Base-by-base conservation (phyloP, 2,329 filamentous ascomycete species). In the Arthrobotrys entomopaga region DNA sequence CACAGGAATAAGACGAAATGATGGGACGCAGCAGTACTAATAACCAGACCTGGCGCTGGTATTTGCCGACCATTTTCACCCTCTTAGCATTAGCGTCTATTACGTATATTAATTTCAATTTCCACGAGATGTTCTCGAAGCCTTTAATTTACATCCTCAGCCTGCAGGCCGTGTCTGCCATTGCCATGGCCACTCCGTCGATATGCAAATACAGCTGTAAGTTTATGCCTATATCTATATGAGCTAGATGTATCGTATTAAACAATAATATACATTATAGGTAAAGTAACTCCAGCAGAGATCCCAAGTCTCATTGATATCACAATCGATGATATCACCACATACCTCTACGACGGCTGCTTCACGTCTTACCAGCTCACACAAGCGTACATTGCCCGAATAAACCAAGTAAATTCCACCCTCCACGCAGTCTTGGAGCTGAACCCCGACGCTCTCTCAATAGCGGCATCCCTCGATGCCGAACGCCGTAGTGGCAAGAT, bases 371-470 rank as follows among this genome's bases (percentile, higher is more conserved):
- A 52, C 29, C 57, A 71, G n/a, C 38, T 71, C 8, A 61, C 59
- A 1, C 52, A 58, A 56, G 78, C 81, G 8, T 82, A 82, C 48
- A 65, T 79, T 11, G 77, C 78, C 5, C 78, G 81, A 5, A 82
- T 83, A 52, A 29, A 71, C 8, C 79, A 81, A 58, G 80, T 82
- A 13, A 82, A 83, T 58, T 54, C 66, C 8, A 77, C 76, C 0
- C 70, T 82, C 7, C 77, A 79, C 42, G 78, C 78, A 16, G 81
- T 83, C 6, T 78, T 79, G 0, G 79, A 83, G 71, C 66, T 81
- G 29, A 83, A 82, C 70, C 79, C 81, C 0, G 81, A 83, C 64
- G 83, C 83, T 0, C 58, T 83, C 2, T 43, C 66, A 4, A 82
- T 83, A 6, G 83, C 84, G 0, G 77, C 77, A 1, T 72, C 78